phyloP scores from a whole-genome alignment of 495 filamentous ascomycete genomes.

The Neurospora hispaniola region DNA sequence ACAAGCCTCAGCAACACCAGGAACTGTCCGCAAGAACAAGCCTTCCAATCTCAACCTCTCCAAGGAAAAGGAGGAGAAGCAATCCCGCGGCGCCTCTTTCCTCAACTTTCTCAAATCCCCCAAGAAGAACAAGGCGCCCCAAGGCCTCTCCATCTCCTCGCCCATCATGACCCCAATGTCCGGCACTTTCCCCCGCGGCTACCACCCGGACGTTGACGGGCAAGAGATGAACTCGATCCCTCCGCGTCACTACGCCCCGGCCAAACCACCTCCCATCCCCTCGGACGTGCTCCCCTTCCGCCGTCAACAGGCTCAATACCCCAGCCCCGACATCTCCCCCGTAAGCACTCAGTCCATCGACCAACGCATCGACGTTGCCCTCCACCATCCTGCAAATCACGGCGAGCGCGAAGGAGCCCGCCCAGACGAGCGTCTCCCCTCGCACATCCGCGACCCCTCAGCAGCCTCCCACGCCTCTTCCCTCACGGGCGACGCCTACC shows the following conservation, averaged over 20 bases:
- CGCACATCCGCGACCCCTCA: conserved; percentile 26
- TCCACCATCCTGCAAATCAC: conserved; percentile 8
- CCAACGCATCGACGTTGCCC: conserved; percentile 32
- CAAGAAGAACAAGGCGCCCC: conserved; percentile 28
- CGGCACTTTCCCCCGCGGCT: conserved; percentile 35
- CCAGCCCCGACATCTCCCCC: conserved; percentile 39
- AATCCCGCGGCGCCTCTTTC: conserved; percentile 41
- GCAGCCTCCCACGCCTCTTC: conserved; percentile 13
- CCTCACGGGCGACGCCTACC: conserved; percentile 1
- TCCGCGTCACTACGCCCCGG: conserved; percentile 38
- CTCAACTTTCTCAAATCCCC: conserved; percentile 44
- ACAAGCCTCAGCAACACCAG: conserved; percentile 13
- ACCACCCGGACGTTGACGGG: conserved; percentile 17
- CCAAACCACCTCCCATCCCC: conserved; percentile 34
- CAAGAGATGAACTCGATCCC: conserved; percentile 42
- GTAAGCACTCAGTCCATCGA: conserved; percentile 38
- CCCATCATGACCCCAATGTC: conserved; percentile 46
- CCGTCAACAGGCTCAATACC: conserved; percentile 20
- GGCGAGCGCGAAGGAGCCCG: conserved; percentile 1
- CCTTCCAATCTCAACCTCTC: conserved; percentile 35
- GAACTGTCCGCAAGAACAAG: conserved; percentile 29
- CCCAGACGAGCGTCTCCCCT: conserved; percentile 5
- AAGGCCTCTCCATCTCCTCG: conserved; percentile 40
- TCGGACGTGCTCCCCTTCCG: conserved; percentile 33
- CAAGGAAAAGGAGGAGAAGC: conserved; percentile 25